Conservation (phyloP, 2,329 filamentous ascomycete genomes). For the Exophiala alcalophila region DNA sequence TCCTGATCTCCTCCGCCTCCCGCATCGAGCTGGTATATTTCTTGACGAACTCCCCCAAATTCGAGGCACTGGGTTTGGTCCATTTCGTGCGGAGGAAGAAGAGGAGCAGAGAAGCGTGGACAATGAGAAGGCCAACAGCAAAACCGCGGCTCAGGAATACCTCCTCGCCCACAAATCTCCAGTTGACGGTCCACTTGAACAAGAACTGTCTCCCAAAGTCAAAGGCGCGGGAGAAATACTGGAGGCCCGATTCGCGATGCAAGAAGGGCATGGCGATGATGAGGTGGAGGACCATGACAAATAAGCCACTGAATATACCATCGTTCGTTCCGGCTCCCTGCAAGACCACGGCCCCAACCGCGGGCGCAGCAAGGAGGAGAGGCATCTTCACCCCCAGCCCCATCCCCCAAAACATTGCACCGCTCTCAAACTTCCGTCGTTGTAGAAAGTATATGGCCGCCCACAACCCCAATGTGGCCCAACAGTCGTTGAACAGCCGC, state of each 20-base stretch:
- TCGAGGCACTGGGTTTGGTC: slow-evolving; percentile 62
- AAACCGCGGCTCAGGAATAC: slow-evolving; percentile 71
- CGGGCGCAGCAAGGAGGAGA: slow-evolving; percentile 75
- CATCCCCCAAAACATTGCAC: slow-evolving; percentile 68
- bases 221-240: slow-evolving; percentile 80
- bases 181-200: slow-evolving; percentile 99
- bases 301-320: slow-evolving; percentile 64
- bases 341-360: slow-evolving; percentile 72
- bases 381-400: slow-evolving; percentile 96
- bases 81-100: slow-evolving; percentile 67
- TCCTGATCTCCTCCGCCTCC: slow-evolving; percentile 30
- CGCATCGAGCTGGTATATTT: slow-evolving; percentile 40
- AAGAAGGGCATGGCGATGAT: slow-evolving; percentile 32
- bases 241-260: slow-evolving; percentile 34
- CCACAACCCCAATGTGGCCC: slow-evolving; percentile 82
- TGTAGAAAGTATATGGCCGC: slow-evolving; percentile 76
- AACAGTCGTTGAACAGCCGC: slow-evolving; percentile 92
- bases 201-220: slow-evolving; percentile 88
- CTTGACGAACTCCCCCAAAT: slow-evolving; percentile 55
- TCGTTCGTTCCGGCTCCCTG: slow-evolving; percentile 66
- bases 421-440: slow-evolving; percentile 68
- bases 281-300: slow-evolving; percentile 78
- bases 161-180: slow-evolving; percentile 88
- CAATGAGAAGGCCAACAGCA: slow-evolving; percentile 61
- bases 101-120: slow-evolving; percentile 64